Base-by-base conservation (phyloP, 2,329 filamentous ascomycete species). In the Diaporthe longicolla region DNA sequence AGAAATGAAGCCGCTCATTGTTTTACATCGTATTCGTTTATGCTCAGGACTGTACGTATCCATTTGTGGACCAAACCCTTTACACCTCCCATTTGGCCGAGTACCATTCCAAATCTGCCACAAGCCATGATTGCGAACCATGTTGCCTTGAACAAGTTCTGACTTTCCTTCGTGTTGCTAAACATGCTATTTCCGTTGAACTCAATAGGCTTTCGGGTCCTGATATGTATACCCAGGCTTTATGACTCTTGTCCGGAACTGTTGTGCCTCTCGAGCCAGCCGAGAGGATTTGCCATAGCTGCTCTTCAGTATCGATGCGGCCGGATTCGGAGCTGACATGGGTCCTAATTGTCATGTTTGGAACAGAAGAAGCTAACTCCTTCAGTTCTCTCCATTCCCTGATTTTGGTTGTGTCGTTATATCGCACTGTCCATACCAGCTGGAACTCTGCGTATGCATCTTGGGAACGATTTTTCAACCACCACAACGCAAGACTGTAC, bases 301-400 rank as follows among this genome's bases (percentile, higher is more conserved):
- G 43, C 4, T 6, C 17, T 9, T 37, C 32, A 8, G 55, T 48
- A 21, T 73, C 72, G 19, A 70, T 43, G 24, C 72, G 72, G 19
- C 72, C 72, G 40, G 43, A 70, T 48, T 73, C 35, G 11, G 65
- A 70, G 57, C 72, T 73, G n/a, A 73, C 66, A 45, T 73, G 72
- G 13, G 63, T 43, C 21, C 35, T 40, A 13, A 70, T 24, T 4
- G 26, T 21, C 72, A 73, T 71, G 26, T 70, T 73, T 21, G 54
- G 24, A 21, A 43, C 45, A 4, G 32, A 21, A 4, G 26, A 37
- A 8, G 26, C 55, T 19, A 65, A 37, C 1, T 24, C 57, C 26
- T 45, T 26, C 10, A 73, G 21, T n/a, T 70, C 26, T n/a, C 11
- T n/a, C 66, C 72, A 73, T 35, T 73, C 72, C 4, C 43, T 32